A percentile compares a stretch with the other conserved stretches of the same genome.
These are phyloP conservation scores for Gossypium lobatum DNA, from an alignment of 441 rosid species.

Conservation along the genomic window DNA sequence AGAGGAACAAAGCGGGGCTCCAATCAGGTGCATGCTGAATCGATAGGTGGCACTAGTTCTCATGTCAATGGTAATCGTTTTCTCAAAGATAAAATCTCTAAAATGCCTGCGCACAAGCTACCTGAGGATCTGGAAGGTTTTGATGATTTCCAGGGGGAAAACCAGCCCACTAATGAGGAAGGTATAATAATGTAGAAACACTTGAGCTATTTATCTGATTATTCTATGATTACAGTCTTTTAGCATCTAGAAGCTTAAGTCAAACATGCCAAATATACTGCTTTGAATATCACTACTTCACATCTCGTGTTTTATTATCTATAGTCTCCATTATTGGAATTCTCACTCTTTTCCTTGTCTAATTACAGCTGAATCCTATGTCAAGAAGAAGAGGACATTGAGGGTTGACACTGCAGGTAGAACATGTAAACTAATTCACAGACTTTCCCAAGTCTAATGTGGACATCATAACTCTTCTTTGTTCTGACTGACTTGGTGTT, in stretches of 20 bases:
- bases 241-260: background rate
- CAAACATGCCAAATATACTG: background rate
- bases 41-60: slow-evolving; percentile 17
- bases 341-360: slow-evolving; percentile 14
- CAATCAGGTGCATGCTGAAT: slow-evolving; percentile 28
- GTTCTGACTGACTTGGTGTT: slow-evolving; percentile 9
- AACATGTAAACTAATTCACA: background rate
- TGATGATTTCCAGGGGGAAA: slow-evolving; percentile 42
- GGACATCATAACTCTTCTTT: slow-evolving; percentile 5
- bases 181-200: slow-evolving; percentile 24
- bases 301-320: background rate
- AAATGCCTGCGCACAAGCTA: slow-evolving; percentile 10
- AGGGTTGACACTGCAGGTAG: slow-evolving; percentile 31
- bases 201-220: background rate
- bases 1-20: slow-evolving; percentile 31
- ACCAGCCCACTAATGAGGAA: slow-evolving; percentile 30
- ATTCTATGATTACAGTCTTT: background rate
- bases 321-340: background rate
- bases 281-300: background rate
- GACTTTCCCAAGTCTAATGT: background rate
- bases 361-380: slow-evolving; percentile 26
- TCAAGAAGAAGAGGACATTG: slow-evolving; percentile 24
- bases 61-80: slow-evolving; percentile 12
- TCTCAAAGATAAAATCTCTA: slow-evolving; percentile 5
- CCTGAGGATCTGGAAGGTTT: slow-evolving; percentile 17